A percentile compares a stretch with the other conserved stretches of the same genome.
phyloP scores from a whole-genome alignment of 2,329 filamentous ascomycete genomes.

The Aspergillus bombycis region DNA sequence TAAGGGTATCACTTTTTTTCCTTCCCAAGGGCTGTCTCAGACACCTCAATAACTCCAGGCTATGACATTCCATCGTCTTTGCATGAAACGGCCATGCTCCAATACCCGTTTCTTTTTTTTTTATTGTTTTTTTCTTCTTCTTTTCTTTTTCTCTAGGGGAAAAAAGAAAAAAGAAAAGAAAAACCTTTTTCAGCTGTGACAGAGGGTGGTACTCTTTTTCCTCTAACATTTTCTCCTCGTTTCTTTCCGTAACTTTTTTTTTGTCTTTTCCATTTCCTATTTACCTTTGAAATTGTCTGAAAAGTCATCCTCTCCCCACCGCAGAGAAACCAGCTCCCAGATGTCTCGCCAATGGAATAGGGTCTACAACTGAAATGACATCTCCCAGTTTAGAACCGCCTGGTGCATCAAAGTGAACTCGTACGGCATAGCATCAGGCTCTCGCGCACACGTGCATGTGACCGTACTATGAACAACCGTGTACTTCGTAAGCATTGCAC shows the following conservation, averaged over 20 bases:
- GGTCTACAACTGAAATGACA: conserved; percentile 33
- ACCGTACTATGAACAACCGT: conserved; percentile 42
- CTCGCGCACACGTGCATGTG: conserved; percentile 34
- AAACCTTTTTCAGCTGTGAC: conserved; percentile 31
- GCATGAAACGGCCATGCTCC: conserved; percentile 36
- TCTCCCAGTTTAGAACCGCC: conserved; percentile 34
- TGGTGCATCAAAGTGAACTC: conserved; percentile 36
- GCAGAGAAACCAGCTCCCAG: conserved; percentile 29
- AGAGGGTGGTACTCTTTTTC: conserved; percentile 24
- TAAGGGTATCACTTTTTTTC: conserved; percentile 49
- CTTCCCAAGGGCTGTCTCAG: conserved; percentile 44
- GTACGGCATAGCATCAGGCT: conserved; percentile 33
- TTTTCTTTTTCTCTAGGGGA: too few relatives aligned
- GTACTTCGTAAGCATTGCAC: conserved; percentile 38
- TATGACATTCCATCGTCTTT: conserved; percentile 34
- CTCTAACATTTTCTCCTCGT: conserved; percentile 10
- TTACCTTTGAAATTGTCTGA: conserved; percentile 14
- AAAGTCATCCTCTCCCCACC: conserved; percentile 9
- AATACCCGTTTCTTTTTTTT: conserved; percentile 18
- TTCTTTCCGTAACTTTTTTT: conserved; percentile 16
- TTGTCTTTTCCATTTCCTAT: conserved; percentile 17
- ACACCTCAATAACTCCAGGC: conserved; percentile 44
- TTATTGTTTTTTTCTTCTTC: too few relatives aligned
- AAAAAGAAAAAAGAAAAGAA: background rate
- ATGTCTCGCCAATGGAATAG: conserved; percentile 28